phyloP scores from a whole-genome alignment of 805 yeast species.

The Ogataea salicorniae region DNA sequence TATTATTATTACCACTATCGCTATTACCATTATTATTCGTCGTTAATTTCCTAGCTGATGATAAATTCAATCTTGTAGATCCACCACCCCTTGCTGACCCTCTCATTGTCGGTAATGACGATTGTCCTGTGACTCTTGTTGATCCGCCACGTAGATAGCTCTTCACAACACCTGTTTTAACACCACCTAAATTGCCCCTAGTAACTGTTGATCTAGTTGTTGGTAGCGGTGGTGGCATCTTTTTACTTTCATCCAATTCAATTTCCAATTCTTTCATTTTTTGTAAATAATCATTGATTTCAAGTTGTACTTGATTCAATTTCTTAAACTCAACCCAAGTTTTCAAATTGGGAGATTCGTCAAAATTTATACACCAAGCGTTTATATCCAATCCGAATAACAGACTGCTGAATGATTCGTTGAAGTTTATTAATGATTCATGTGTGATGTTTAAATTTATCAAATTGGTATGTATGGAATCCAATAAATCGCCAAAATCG shows the following conservation, averaged over 20 bases:
- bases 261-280: conserved; percentile 11
- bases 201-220: neutral
- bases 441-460: conserved; percentile 54
- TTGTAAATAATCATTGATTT: conserved; percentile 13
- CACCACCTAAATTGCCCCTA: neutral
- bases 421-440: conserved; percentile 57
- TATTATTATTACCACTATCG: neutral
- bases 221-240: conserved; percentile 26
- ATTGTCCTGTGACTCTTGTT: neutral
- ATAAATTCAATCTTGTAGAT: conserved; percentile 9
- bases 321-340: conserved; percentile 19
- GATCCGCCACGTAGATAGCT: neutral
- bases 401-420: conserved; percentile 69
- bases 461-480: conserved; percentile 48
- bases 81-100: neutral
- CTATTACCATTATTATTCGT: neutral
- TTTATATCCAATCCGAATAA: conserved; percentile 77
- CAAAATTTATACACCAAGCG: conserved; percentile 83
- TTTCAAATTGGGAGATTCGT: conserved; percentile 24
- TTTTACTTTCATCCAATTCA: conserved; percentile 8
- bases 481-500: conserved; percentile 15
- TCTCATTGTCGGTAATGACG: neutral
- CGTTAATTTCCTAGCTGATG: conserved; percentile 12
- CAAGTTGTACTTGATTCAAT: conserved; percentile 12
- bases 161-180: neutral